Base-by-base conservation (phyloP, 768 basidiomycete species). In the Podaxis pistillaris region DNA sequence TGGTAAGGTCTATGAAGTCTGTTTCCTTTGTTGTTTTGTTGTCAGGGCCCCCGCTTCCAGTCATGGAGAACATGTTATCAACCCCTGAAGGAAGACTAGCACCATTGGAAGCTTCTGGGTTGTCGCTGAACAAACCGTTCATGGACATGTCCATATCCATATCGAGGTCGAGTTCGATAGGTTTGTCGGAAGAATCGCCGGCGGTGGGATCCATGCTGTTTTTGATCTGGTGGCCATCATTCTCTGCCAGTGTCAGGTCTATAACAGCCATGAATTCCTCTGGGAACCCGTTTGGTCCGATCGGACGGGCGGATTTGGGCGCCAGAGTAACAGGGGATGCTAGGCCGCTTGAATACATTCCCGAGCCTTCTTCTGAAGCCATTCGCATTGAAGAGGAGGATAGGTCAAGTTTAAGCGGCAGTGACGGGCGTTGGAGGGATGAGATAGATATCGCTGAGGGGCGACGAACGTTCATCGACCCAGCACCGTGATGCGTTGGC, bases 281-380 rank as follows among this genome's bases (percentile, higher is more conserved):
- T 26, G 84, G 79, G 57, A 86, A 81, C 54, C 87, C 86, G 58
- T 76, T 79, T 2, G 79, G 68, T n/a, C 76, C 81, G 13, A 81
- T 72, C 0, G 87, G 80, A 2, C 88, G 83, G 51, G 89, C 89
- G 4, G 92, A 91, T 68, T 86, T 89, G 1, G 92, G 92, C 0
- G 90, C 92, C 40, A 94, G 81, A 4, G 88, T 90, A 36, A 93
- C 91, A 6, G 92, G 92, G 5, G 91, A 93, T 30, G 87, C 80
- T 52, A 91, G 76, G 1, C 87, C 86, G 51, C 81, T 86, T 1
- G 82, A 74, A 63, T 83, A 87, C 59, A 85, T 69, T 4, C 82
- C 75, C 5, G 79, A 81, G 67, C 91, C 89, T 52, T 89, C 87
- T 47, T 88, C 86, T 0, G 87, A 78, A n/a, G 83, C 75, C 30